phyloP scores from a whole-genome alignment of 768 basidiomycete genomes.

The Kondoa malvinella region DNA sequence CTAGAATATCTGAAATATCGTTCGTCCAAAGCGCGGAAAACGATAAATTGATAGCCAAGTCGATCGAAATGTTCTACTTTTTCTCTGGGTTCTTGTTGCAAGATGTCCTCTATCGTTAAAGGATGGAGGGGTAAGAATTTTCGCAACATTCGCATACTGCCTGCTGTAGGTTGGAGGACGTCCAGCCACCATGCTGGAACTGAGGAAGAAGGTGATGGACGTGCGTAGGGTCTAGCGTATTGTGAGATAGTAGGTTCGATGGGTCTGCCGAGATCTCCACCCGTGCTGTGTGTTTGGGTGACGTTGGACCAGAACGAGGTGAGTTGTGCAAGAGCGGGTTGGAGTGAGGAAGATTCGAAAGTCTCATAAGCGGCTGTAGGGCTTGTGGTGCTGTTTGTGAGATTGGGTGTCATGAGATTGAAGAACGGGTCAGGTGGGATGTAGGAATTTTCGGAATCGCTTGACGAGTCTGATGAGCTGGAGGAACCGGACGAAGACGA shows the following conservation, averaged over 20 bases:
- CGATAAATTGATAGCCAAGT: conserved; percentile 81
- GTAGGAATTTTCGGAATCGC: conserved; percentile 38
- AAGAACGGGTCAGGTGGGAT: conserved; percentile 35
- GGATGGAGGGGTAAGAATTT: conserved; percentile 82
- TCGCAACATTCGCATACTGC: conserved; percentile 68
- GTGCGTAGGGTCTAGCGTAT: conserved; percentile 5
- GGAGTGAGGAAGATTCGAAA: background rate
- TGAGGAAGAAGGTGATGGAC: conserved; percentile 18
- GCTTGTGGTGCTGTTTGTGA: conserved; percentile 3
- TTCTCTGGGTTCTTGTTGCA: conserved; percentile 78
- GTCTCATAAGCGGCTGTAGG: background rate
- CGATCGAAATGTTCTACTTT: conserved; percentile 67
- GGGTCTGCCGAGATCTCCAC: background rate
- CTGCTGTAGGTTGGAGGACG: conserved; percentile 68
- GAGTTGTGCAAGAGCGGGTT: conserved; percentile 9
- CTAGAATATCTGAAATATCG: conserved; percentile 36
- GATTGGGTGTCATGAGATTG: conserved; percentile 24
- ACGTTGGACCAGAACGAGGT: background rate
- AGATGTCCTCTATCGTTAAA: conserved; percentile 76
- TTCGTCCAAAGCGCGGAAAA: conserved; percentile 62
- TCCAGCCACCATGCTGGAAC: conserved; percentile 71
- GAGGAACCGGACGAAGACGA: conserved; percentile 34
- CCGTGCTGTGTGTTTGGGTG: background rate
- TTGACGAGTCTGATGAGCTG: conserved; percentile 32
- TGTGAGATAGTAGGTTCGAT: no score